A percentile compares a stretch with the other conserved stretches of the same genome.
These are phyloP conservation scores for Hebeloma cylindrosporum DNA, from an alignment of 768 basidiomycete genomes.

Conservation along the genomic window DNA sequence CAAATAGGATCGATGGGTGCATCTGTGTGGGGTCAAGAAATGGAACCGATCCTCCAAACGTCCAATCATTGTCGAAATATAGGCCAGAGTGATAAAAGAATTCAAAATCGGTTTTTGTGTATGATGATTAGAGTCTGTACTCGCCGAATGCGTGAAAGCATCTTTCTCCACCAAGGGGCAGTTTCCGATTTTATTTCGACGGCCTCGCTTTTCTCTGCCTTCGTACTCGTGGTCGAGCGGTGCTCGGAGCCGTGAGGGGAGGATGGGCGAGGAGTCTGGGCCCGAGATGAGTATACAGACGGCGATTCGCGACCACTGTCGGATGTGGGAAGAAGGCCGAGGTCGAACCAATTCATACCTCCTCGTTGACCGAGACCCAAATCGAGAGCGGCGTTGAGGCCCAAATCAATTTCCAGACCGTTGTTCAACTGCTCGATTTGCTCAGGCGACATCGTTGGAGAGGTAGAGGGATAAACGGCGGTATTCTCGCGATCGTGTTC, in stretches of 20 bases:
- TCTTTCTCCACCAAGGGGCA: conserved; percentile 33
- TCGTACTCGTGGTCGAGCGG: conserved; percentile 26
- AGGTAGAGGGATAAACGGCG: conserved; percentile 10
- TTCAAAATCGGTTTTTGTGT: conserved; percentile 20
- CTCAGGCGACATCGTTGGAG: conserved; percentile 33
- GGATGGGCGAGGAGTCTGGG: conserved; percentile 28
- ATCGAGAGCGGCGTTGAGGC: conserved; percentile 39
- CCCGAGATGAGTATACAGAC: conserved; percentile 39
- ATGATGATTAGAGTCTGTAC: conserved; percentile 25
- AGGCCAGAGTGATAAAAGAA: no score
- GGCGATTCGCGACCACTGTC: conserved; percentile 36
- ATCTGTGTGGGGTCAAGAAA: conserved; percentile 2
- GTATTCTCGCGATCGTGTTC: conserved; percentile 3
- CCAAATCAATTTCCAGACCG: conserved; percentile 38
- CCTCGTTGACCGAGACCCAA: conserved; percentile 36
- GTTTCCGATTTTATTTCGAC: conserved; percentile 20
- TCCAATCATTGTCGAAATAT: neutral
- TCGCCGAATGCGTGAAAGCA: conserved; percentile 27
- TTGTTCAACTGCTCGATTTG: conserved; percentile 36
- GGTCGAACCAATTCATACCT: conserved; percentile 41
- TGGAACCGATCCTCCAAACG: neutral
- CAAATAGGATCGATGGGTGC: neutral
- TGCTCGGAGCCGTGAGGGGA: conserved; percentile 26
- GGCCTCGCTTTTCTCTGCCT: conserved; percentile 15
- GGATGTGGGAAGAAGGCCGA: conserved; percentile 36